Percentiles rank a stretch among this genome's conserved stretches.
phyloP scores from a whole-genome alignment of 2,329 filamentous ascomycete genomes.

The Teratosphaeria pseudoeucalypti region DNA sequence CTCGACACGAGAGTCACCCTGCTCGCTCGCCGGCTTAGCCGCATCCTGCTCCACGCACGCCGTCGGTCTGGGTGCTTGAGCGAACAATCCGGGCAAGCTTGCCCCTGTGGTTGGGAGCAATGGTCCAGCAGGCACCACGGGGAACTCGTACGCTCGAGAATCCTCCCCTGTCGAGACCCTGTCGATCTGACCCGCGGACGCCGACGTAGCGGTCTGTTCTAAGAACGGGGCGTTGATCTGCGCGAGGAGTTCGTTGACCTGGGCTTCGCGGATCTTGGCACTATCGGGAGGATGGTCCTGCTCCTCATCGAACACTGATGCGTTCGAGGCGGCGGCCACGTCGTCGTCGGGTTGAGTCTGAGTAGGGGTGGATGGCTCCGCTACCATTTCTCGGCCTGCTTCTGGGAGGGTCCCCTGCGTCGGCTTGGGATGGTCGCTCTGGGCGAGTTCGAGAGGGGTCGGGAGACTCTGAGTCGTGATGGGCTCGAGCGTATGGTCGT shows the following conservation, averaged over 20 bases:
- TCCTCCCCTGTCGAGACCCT: not conserved
- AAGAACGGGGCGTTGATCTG: not conserved
- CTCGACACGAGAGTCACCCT: not conserved
- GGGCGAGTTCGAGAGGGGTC: not conserved
- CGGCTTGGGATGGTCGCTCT: not conserved
- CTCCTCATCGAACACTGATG: not conserved
- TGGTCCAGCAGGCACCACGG: not conserved
- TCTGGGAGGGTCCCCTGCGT: not conserved
- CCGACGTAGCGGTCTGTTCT: not conserved
- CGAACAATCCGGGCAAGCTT: not conserved
- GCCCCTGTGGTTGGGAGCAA: not conserved
- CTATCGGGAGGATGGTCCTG: not conserved
- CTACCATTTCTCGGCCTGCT: not conserved
- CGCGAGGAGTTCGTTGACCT: not conserved
- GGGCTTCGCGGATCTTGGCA: not conserved
- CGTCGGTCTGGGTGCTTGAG: not conserved
- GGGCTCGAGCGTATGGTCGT: not conserved
- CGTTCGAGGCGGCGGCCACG: not conserved
- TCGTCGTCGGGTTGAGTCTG: not conserved
- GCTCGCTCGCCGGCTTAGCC: not conserved
- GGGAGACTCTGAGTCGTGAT: not conserved
- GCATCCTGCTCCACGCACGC: not conserved
- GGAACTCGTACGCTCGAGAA: not conserved
- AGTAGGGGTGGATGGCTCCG: not conserved
- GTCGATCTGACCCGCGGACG: not conserved